These are phyloP conservation scores for Fraxinus americana DNA, from an alignment of 257 asterid species.

Conservation along the genomic window DNA sequence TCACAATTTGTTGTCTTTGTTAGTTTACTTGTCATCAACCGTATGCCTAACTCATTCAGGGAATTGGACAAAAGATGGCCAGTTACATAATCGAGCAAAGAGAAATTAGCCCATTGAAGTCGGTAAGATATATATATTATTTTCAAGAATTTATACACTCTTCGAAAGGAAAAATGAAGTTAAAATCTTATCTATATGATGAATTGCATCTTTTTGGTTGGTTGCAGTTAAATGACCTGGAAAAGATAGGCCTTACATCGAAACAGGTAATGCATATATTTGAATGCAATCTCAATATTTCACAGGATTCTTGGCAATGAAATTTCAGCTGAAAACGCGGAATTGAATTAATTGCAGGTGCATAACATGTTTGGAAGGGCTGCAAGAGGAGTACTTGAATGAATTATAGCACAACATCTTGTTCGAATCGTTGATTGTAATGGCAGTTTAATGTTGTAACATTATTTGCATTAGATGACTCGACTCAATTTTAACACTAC, in stretches of 20 bases:
- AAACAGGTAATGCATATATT: constrained; percentile 62
- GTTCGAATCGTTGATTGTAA: neutral
- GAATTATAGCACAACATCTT: constrained; percentile 31
- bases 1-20: neutral
- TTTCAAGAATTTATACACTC: neutral
- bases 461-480: no score
- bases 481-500: no score
- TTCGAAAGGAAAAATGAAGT: no score
- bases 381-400: constrained; percentile 61
- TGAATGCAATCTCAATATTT: neutral
- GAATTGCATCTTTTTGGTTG: neutral
- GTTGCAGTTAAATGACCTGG: constrained; percentile 72
- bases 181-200: no score
- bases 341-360: constrained; percentile 44
- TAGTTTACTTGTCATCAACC: neutral
- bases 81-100: constrained; percentile 76
- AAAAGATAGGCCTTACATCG: constrained; percentile 76
- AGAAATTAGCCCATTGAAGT: constrained; percentile 68
- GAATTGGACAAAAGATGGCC: constrained; percentile 84
- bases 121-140: constrained; percentile 59
- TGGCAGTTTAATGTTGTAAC: neutral
- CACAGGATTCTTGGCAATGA: neutral
- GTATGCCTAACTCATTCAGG: constrained; percentile 40
- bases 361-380: constrained; percentile 79
- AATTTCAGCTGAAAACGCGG: neutral